A percentile compares a stretch with the other conserved stretches of the same genome.
Evolutionary conservation across 2,329 filamentous ascomycete species (phyloP).

Genomic region (Colletotrichum neosansevieriae): DNA sequence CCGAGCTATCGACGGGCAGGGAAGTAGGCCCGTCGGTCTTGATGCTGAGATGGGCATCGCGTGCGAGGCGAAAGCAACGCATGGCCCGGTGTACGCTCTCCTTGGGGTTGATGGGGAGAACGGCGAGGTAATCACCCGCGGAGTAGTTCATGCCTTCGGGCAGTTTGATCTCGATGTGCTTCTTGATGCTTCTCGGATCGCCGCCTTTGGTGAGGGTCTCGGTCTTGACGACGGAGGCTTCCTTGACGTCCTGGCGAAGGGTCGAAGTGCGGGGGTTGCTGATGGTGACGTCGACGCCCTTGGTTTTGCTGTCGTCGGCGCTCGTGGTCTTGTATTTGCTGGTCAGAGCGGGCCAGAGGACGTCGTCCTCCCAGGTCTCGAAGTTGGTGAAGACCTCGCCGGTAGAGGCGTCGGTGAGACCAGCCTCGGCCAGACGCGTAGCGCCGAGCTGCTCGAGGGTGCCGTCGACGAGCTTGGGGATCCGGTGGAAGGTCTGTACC

Average conservation of each 20-base stretch:
- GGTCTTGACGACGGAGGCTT: constrained; percentile 68
- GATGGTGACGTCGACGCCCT: constrained; percentile 61
- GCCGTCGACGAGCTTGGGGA: constrained; percentile 73
- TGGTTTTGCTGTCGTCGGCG: constrained; percentile 36
- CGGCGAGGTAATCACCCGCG: constrained; percentile 81
- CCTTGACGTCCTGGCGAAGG: constrained; percentile 70
- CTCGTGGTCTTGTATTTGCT: constrained; percentile 60
- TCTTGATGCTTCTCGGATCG: constrained; percentile 64
- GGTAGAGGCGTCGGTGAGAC: constrained; percentile 69
- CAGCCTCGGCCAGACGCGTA: constrained; percentile 57
- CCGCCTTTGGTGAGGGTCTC: constrained; percentile 59
- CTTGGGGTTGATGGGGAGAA: constrained; percentile 78
- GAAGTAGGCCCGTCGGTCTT: constrained; percentile 61
- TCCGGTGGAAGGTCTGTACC: constrained; percentile 73
- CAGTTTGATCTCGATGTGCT: constrained; percentile 76
- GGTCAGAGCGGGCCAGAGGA: constrained; percentile 63
- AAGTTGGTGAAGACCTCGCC: constrained; percentile 78
- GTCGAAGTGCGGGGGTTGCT: constrained; percentile 66
- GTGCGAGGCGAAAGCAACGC: constrained; percentile 74
- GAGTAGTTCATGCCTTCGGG: constrained; percentile 75
- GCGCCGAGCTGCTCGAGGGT: constrained; percentile 57
- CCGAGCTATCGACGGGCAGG: constrained; percentile 66
- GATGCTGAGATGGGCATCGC: constrained; percentile 76
- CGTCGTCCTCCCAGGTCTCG: constrained; percentile 74
- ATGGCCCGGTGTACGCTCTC: constrained; percentile 73